Evolutionary conservation across 225 moss, liverwort and hornwort genomes (phyloP), one percentile per base, ranked within the genome.

Genomic region (Lunularia cruciata): DNA sequence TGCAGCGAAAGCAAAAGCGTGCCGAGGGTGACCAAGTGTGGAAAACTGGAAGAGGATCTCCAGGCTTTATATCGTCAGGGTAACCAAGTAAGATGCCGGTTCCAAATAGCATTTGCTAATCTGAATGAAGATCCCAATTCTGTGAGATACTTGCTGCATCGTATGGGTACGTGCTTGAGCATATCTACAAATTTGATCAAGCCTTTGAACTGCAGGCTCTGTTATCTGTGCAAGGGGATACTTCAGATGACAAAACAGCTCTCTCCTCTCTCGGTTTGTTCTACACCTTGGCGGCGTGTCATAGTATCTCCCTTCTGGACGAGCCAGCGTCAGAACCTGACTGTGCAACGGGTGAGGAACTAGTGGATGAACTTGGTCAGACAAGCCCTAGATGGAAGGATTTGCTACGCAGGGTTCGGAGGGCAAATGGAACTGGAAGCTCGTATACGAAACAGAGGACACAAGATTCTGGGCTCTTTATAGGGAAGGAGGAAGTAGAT

Each of bases 221-320:
- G 53, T 60, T 70, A 60, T 72, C 39, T 52, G 31, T 57, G 64
- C 55, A 72, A 67, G 63, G 67, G 55, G 39, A 67, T 18, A 38
- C 36, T 13, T 60, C 70, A 54, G 45, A 61, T 39, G 71, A 56
- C 42, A 71, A 67, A 15, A 57, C 33, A 6, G 38, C 33, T 5
- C 1, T 74, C 22, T 67, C 77, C 25, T 65, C 60, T 3, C 60
- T 81, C 9, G 81, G 81, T 15, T 52, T 81, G 8, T 81, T 81
- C 57, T 81, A 81, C 57, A 71, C 81, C 27, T 74, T 81, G 71
- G 76, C 81, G 16, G 81, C 81, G 3, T 77, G 73, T 70, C 81
- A 81, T 48, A 81, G 77, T 56, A 77, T 81, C 71, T 77, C 81
- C 9, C 77, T 81, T 66, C 28, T 81, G 42, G 77, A 81, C 43